phyloP scores from a whole-genome alignment of 2,329 filamentous ascomycete species.

The Annulohypoxylon truncatum region DNA sequence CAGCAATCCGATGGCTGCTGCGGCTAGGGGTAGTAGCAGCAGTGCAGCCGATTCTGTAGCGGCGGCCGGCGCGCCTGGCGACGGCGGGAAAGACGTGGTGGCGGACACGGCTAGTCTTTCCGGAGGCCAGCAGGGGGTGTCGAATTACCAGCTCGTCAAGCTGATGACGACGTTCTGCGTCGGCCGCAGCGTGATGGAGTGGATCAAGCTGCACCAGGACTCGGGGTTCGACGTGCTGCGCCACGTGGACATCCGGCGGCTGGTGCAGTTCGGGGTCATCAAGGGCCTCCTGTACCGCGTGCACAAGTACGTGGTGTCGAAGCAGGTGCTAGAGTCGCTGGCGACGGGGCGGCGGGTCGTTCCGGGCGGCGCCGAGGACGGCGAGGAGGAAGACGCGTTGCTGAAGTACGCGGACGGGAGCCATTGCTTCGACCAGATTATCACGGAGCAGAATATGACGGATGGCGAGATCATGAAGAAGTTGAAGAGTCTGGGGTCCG shows the following conservation, averaged over 20 bases:
- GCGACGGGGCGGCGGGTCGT: slow-evolving; percentile 63
- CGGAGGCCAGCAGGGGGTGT: slow-evolving; percentile 49
- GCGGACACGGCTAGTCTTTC: background rate
- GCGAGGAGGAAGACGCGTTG: slow-evolving; percentile 55
- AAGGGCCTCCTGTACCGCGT: slow-evolving; percentile 94
- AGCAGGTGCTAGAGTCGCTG: slow-evolving; percentile 68
- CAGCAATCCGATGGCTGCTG: slow-evolving; percentile 17
- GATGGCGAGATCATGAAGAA: slow-evolving; percentile 77
- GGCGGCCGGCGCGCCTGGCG: background rate
- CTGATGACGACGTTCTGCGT: slow-evolving; percentile 89
- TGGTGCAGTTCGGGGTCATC: slow-evolving; percentile 96
- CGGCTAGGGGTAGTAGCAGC: background rate
- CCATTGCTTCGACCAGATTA: slow-evolving; percentile 85
- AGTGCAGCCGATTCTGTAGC: background rate
- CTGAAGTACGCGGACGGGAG: slow-evolving; percentile 78
- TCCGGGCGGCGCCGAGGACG: slow-evolving; percentile 34
- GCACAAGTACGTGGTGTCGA: slow-evolving; percentile 86
- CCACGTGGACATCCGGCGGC: slow-evolving; percentile 86
- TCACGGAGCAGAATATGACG: slow-evolving; percentile 77
- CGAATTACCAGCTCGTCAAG: slow-evolving; percentile 76
- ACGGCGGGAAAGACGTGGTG: background rate
- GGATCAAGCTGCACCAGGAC: slow-evolving; percentile 80
- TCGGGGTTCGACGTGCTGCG: slow-evolving; percentile 72
- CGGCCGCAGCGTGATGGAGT: slow-evolving; percentile 86
- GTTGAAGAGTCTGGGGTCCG: slow-evolving; percentile 68